phyloP scores from a whole-genome alignment of 73 alveolate genomes.

The Paramecium sonneborni region DNA sequence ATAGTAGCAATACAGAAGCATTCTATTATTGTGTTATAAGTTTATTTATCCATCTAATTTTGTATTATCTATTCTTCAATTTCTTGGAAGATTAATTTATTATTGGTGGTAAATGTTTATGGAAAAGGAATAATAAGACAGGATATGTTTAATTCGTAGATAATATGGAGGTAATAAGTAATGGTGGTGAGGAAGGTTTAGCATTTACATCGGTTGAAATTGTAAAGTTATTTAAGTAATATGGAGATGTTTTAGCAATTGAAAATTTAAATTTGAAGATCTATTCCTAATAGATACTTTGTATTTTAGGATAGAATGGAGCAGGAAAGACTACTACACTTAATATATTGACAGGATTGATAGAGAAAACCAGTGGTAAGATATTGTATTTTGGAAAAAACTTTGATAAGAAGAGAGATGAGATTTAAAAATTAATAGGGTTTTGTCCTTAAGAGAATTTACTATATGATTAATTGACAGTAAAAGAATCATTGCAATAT shows the following conservation, averaged over 20 bases:
- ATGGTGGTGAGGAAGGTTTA: not conserved
- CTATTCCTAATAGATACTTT: slow-evolving; percentile 92
- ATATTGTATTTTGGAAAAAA: slow-evolving; percentile 70
- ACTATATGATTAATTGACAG: slow-evolving; percentile 87
- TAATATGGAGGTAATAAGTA: not conserved
- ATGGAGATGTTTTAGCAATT: slow-evolving; percentile 1
- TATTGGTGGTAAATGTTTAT: not conserved
- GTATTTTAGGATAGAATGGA: slow-evolving; percentile 99
- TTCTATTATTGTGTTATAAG: not conserved
- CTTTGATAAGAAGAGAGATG: slow-evolving; percentile 72
- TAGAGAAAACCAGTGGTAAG: slow-evolving; percentile 72
- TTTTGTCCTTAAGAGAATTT: slow-evolving; percentile 99
- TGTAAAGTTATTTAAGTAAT: not conserved
- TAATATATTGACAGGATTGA: slow-evolving; percentile 85
- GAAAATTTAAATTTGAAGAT: slow-evolving; percentile 72
- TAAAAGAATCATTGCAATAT: slow-evolving; percentile 74
- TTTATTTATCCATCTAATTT: not conserved
- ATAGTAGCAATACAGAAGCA: not conserved
- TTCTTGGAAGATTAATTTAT: not conserved
- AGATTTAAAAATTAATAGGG: slow-evolving; percentile 89
- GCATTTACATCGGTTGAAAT: not conserved
- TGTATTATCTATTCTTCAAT: not conserved
- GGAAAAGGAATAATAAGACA: not conserved
- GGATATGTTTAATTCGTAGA: not conserved
- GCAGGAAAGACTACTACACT: slow-evolving; percentile 99